Evolutionary conservation across 257 asterid species (phyloP).

Genomic region (Cruciata laevipes): DNA sequence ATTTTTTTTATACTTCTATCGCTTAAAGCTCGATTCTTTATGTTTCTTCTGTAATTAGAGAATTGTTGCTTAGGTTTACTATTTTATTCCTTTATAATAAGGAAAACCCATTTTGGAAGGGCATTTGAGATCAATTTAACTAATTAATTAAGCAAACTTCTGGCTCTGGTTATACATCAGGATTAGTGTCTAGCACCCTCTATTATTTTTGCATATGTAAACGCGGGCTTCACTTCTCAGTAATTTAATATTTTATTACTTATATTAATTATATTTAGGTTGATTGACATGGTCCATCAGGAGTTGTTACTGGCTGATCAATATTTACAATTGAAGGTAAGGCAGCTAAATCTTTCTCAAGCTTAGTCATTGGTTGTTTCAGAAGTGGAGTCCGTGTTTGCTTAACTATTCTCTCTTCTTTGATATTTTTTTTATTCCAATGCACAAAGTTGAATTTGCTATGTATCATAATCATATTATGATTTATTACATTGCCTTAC

Average conservation of each 20-base stretch:
- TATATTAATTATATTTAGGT: conserved; percentile 33
- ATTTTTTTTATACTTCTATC: too few relatives aligned
- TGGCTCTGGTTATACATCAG: not conserved
- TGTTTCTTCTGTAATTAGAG: too few relatives aligned
- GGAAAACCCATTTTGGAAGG: not conserved
- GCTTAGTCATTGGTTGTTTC: not conserved
- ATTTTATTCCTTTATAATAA: not conserved
- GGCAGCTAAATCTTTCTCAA: conserved; percentile 28
- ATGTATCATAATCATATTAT: not conserved
- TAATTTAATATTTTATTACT: not conserved
- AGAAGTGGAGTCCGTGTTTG: not conserved
- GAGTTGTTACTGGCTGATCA: conserved; percentile 96
- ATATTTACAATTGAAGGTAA: conserved; percentile 76
- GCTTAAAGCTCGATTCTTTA: too few relatives aligned
- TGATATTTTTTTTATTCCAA: not conserved
- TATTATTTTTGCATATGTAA: not conserved
- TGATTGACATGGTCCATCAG: conserved; percentile 83
- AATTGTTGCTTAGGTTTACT: not conserved
- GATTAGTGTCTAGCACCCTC: not conserved
- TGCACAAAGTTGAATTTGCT: not conserved
- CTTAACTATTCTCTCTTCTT: not conserved
- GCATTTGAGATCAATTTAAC: not conserved
- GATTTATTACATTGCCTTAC: not conserved
- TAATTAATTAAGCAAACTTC: too few relatives aligned
- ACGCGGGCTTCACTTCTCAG: conserved; percentile 9